These are phyloP conservation scores for Terana coerulea DNA, from an alignment of 768 basidiomycete species.

Conservation along the genomic window DNA sequence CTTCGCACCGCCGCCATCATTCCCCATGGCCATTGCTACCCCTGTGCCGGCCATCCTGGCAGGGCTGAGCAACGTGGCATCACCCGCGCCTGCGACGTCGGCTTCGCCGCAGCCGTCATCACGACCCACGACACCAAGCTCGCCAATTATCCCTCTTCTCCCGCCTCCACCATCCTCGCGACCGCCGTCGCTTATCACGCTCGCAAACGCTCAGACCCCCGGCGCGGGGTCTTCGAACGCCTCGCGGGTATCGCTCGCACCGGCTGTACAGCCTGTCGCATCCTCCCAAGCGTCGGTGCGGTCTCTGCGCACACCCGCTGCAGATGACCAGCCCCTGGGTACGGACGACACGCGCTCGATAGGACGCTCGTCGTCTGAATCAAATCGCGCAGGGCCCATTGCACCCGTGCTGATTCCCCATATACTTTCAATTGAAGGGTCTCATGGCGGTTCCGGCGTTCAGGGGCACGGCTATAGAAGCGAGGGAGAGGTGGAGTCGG, in stretches of 20 bases:
- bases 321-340: not conserved
- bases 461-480: conserved; percentile 1
- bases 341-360: conserved; percentile 4
- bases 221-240: not conserved
- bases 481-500: not conserved
- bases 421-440: not conserved
- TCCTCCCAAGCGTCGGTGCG: not conserved
- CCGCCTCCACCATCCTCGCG: conserved; percentile 11
- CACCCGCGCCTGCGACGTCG: not conserved
- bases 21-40: conserved; percentile 23
- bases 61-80: conserved; percentile 15
- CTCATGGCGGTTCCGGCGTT: conserved; percentile 1
- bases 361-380: conserved; percentile 1
- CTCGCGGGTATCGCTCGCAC: not conserved
- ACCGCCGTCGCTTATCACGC: not conserved
- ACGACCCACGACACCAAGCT: not conserved
- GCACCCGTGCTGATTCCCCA: not conserved
- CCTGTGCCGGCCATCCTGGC: conserved; percentile 25
- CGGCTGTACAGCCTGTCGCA: not conserved
- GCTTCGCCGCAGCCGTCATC: conserved; percentile 2
- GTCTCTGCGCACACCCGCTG: not conserved
- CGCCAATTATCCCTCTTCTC: conserved; percentile 1
- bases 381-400: not conserved
- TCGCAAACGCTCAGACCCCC: not conserved
- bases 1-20: conserved; percentile 23